phyloP scores from a whole-genome alignment of 176 grass and related monocot species.

The Musa schizocarpa region DNA sequence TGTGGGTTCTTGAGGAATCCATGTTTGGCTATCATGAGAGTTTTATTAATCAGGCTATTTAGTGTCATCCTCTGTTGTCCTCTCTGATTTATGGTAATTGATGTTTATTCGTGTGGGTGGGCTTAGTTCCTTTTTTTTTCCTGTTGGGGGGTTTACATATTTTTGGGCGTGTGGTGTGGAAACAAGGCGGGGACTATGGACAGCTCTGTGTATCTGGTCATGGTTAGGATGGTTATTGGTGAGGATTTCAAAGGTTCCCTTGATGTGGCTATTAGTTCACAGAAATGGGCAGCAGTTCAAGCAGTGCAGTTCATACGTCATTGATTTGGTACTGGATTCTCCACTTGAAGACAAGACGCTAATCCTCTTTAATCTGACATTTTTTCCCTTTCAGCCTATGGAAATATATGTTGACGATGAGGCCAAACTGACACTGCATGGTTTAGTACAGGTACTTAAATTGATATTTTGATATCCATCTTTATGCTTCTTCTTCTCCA shows the following conservation, averaged over 20 bases:
- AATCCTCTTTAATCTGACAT: slow-evolving; percentile 68
- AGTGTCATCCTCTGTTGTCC: no score
- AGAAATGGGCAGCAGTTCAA: slow-evolving; percentile 25
- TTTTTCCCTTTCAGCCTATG: slow-evolving; percentile 94
- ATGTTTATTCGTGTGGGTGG: no score
- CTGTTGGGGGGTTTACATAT: no score
- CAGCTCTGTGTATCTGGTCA: not conserved
- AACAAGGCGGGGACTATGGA: not conserved
- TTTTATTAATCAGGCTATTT: no score
- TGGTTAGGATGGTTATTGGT: not conserved
- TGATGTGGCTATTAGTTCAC: slow-evolving; percentile 16
- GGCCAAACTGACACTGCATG: slow-evolving; percentile 96
- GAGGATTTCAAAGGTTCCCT: slow-evolving; percentile 12
- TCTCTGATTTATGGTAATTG: no score
- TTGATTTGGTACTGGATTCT: slow-evolving; percentile 44
- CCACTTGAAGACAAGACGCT: slow-evolving; percentile 49
- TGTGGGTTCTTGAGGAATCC: not conserved
- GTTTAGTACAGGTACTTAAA: slow-evolving; percentile 70
- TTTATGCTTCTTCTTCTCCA: not conserved
- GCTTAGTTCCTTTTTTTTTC: no score
- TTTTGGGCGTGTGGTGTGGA: not conserved
- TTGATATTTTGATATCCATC: not conserved
- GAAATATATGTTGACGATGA: slow-evolving; percentile 99
- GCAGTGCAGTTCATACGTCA: slow-evolving; percentile 27
- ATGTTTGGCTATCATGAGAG: not conserved